Conservation (phyloP, 2,329 filamentous ascomycete species). For the Pestalotiopsis sp. region DNA sequence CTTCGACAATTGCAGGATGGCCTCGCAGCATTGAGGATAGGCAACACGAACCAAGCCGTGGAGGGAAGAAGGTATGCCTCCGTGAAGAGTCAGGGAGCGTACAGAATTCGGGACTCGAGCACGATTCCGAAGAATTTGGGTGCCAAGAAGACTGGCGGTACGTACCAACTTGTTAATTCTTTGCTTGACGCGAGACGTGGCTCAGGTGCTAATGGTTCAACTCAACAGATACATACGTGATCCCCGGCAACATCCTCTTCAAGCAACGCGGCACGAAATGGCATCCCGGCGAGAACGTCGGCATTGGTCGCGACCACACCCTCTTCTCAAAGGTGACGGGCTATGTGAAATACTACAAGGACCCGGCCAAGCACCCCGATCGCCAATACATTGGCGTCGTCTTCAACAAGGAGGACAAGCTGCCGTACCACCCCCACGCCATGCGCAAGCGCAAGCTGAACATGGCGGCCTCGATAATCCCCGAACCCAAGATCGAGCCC, state of each 20-base stretch:
- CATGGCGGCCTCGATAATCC: slow-evolving; percentile 60
- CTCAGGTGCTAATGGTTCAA: not conserved
- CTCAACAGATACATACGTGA: slow-evolving; percentile 78
- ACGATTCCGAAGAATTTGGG: slow-evolving; percentile 80
- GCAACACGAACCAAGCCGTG: slow-evolving; percentile 36
- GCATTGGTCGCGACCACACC: slow-evolving; percentile 94
- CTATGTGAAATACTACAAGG: slow-evolving; percentile 96
- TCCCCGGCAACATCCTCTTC: slow-evolving; percentile 97
- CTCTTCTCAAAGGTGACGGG: slow-evolving; percentile 84
- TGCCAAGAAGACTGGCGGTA: slow-evolving; percentile 89
- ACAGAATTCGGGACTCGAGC: slow-evolving; percentile 63
- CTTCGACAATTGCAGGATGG: slow-evolving; percentile 35
- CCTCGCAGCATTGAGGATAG: slow-evolving; percentile 30
- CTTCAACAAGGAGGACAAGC: slow-evolving; percentile 76
- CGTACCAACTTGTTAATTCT: slow-evolving; percentile 27
- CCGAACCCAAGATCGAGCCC: slow-evolving; percentile 30
- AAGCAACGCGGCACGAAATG: slow-evolving; percentile 92
- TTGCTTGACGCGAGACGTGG: not conserved
- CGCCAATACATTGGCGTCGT: slow-evolving; percentile 94
- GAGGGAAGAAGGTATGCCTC: slow-evolving; percentile 55
- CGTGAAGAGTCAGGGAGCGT: slow-evolving; percentile 66
- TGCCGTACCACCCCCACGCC: slow-evolving; percentile 76
- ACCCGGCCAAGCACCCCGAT: slow-evolving; percentile 78
- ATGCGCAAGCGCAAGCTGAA: slow-evolving; percentile 74
- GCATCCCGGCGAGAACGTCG: slow-evolving; percentile 94